A percentile compares a stretch with the other conserved stretches of the same genome.
Conservation (phyloP, 768 basidiomycete genomes). For the Rhodotorula paludigena region DNA sequence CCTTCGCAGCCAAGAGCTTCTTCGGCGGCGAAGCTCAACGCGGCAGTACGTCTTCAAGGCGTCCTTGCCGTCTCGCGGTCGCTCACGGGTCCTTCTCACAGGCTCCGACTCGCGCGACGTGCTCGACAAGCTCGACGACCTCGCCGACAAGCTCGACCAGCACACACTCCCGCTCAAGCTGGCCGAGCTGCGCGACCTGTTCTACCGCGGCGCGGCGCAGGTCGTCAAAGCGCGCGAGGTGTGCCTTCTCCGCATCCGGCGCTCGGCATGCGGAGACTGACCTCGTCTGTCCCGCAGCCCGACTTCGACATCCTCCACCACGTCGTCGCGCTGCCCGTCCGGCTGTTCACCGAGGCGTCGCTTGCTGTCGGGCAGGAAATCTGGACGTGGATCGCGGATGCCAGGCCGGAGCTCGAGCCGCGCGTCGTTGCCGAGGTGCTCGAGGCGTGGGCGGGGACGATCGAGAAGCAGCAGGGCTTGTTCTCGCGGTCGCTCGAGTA, state of each 20-base stretch:
- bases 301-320: constrained; percentile 81
- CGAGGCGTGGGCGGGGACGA: constrained; percentile 78
- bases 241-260: neutral
- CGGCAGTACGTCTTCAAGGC: constrained; percentile 4
- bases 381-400: constrained; percentile 93
- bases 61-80: neutral
- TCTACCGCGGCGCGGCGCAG: constrained; percentile 80
- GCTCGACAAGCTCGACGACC: constrained; percentile 56
- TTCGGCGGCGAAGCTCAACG: constrained; percentile 49
- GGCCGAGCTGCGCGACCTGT: constrained; percentile 72
- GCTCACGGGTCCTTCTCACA: neutral
- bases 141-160: constrained; percentile 62
- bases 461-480: constrained; percentile 70
- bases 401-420: constrained; percentile 74
- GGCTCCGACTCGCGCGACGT: constrained; percentile 52
- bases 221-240: constrained; percentile 68
- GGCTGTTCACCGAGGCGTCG: constrained; percentile 77
- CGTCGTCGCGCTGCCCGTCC: constrained; percentile 80
- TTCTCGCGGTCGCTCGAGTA: constrained; percentile 79
- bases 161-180: constrained; percentile 67
- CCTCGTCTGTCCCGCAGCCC: constrained; percentile 53
- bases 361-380: constrained; percentile 83
- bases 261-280: neutral
- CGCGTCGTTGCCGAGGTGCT: constrained; percentile 78
- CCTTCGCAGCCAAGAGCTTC: constrained; percentile 85